Conservation (phyloP, 176 grass and related monocot genomes). For the Lolium perenne region DNA sequence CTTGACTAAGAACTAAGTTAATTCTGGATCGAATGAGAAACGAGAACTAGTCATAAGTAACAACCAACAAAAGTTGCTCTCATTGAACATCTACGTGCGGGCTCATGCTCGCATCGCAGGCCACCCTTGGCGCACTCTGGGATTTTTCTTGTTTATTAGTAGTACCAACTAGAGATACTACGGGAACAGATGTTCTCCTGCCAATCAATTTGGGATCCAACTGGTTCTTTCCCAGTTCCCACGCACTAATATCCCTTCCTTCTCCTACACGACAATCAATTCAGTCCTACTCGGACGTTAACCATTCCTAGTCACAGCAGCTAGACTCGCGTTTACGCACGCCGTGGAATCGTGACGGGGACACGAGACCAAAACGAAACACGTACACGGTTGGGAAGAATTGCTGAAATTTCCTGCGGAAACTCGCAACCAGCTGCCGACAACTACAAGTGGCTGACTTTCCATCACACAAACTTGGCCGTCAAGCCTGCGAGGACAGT, state of each 20-base stretch:
- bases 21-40: no score
- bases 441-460: conserved; percentile 5
- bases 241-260: not conserved
- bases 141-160: not conserved
- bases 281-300: conserved; percentile 22
- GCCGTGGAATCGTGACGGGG: conserved; percentile 16
- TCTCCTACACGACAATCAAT: not conserved
- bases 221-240: not conserved
- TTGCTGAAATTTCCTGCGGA: not conserved
- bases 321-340: not conserved
- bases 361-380: not conserved
- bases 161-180: not conserved
- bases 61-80: no score
- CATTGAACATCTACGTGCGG: no score
- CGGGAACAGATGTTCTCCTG: not conserved
- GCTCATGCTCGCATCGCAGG: no score
- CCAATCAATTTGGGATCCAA: not conserved
- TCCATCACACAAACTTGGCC: conserved; percentile 9
- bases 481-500: not conserved
- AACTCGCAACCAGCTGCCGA: not conserved
- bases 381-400: not conserved
- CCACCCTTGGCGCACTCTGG: no score
- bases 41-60: no score
- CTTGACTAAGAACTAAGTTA: no score
- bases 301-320: not conserved